Conservation (phyloP, 768 basidiomycete species). For the Lentinula sp. region DNA sequence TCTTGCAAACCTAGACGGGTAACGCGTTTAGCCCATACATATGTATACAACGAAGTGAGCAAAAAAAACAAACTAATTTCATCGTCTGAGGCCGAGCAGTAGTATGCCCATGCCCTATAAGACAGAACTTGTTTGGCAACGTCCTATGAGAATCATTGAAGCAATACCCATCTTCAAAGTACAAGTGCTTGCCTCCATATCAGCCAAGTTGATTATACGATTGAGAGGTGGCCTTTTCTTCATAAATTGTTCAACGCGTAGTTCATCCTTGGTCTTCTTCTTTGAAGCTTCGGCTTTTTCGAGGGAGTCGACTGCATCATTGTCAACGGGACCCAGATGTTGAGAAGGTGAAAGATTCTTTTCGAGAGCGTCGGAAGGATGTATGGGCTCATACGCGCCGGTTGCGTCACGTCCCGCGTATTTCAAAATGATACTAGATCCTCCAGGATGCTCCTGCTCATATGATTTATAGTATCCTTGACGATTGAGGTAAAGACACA, state of each 20-base stretch:
- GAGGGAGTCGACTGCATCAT: constrained; percentile 33
- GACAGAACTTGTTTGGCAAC: constrained; percentile 70
- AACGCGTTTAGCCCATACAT: constrained; percentile 11
- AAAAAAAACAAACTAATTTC: constrained; percentile 52
- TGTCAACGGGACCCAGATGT: constrained; percentile 64
- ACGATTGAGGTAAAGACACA: constrained; percentile 18
- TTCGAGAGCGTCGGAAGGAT: constrained; percentile 79
- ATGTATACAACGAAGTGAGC: neutral
- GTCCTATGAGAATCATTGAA: constrained; percentile 31
- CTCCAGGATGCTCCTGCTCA: constrained; percentile 66
- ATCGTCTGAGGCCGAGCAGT: constrained; percentile 83
- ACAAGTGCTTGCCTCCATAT: constrained; percentile 65
- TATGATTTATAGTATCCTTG: neutral
- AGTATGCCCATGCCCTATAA: constrained; percentile 76
- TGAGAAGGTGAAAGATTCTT: constrained; percentile 65
- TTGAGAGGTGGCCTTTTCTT: constrained; percentile 57
- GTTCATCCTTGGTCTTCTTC: constrained; percentile 61
- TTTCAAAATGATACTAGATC: constrained; percentile 72
- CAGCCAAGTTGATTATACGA: constrained; percentile 67
- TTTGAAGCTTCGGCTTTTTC: constrained; percentile 31
- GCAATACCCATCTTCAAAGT: neutral
- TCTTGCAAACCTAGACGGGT: constrained; percentile 41
- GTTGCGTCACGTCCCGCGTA: constrained; percentile 86
- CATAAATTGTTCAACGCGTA: constrained; percentile 58
- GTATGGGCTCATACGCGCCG: constrained; percentile 69